Evolutionary conservation across 2,329 filamentous ascomycete genomes (phyloP), one percentile per base, ranked within the genome.

Genomic region (Ramularia endophylla): DNA sequence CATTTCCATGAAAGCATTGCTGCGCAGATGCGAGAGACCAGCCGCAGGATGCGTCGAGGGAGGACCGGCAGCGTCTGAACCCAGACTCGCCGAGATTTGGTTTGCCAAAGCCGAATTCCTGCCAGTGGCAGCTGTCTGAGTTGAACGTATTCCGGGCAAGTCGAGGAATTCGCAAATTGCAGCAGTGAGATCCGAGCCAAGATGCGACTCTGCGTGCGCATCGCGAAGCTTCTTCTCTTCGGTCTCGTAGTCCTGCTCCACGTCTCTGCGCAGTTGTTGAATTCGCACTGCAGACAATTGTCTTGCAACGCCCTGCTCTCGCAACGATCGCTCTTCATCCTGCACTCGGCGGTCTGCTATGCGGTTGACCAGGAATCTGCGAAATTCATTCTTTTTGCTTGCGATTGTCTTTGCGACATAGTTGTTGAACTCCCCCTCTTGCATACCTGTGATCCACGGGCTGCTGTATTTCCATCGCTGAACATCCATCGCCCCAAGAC

Each of bases 1-100:
- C 54, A 82, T 83, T 51, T 71, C 65, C 32, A 78, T 62, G 53
- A 73, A 66, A 16, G 74, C 66, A 40, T 70, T 67, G 9, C 74
- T 75, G 36, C 76, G 72, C 3, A 75, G 64, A 57, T 84, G 83
- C 11, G 75, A 74, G 4, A 84, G 65, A 48, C 80, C 80, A 4
- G 76, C 80, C 3, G 76, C 80, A 2, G 80, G 80, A 60, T 84
- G 80, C 6, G 80, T 83, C 43, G 72, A 73, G 1, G 77, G 75
- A 15, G 75, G 75, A 2, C 73, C 74, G 19, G n/a, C 16, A 7
- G n/a, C 18, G 13, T 38, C 36, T n/a, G 40, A 40, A 8, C 33
- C 43, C 13, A 53, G 27, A 27, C 38, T 34, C 8, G 38, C 31
- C n/a, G 31, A 40, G 8, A 50, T 19, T 59, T 59, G 22, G 60